Conservation (phyloP, 202 grass and related monocot species). For the Brachypodium distachyon region DNA sequence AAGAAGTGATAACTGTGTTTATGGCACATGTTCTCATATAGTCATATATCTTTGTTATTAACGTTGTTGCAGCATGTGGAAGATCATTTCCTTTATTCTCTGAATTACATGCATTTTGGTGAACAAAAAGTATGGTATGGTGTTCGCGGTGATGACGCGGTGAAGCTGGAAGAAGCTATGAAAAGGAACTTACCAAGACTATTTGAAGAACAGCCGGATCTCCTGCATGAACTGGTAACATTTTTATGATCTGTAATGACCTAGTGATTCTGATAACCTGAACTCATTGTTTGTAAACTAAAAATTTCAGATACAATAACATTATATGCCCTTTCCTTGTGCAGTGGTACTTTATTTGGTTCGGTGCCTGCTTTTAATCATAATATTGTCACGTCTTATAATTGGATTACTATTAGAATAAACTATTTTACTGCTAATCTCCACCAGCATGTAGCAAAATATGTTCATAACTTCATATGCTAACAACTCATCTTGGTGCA, state of each 20-base stretch:
- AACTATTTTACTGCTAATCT: not conserved
- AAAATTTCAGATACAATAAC: too few relatives aligned
- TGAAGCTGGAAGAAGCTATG: conserved; percentile 90
- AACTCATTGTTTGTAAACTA: not conserved
- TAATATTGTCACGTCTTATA: not conserved
- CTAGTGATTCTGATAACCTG: conserved; percentile 11
- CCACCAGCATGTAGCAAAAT: not conserved
- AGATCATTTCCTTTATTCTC: conserved; percentile 96
- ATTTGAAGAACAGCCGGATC: conserved; percentile 94
- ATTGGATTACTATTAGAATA: conserved; percentile 1
- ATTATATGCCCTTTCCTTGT: not conserved
- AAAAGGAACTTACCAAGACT: conserved; percentile 74
- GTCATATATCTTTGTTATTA: conserved; percentile 14
- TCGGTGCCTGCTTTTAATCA: conserved; percentile 6
- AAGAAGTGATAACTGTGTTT: not conserved
- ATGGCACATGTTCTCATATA: conserved; percentile 3
- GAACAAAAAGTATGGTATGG: conserved; percentile 98
- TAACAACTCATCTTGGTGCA: not conserved
- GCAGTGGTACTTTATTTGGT: not conserved
- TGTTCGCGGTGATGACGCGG: conserved; percentile 50
- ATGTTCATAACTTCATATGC: not conserved
- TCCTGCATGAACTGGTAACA: conserved; percentile 89
- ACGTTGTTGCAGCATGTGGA: conserved; percentile 77
- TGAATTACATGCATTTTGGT: conserved; percentile 99
- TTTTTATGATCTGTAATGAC: not conserved